Conservation (phyloP, 2,329 filamentous ascomycete genomes). For the Colletotrichum sp. region DNA sequence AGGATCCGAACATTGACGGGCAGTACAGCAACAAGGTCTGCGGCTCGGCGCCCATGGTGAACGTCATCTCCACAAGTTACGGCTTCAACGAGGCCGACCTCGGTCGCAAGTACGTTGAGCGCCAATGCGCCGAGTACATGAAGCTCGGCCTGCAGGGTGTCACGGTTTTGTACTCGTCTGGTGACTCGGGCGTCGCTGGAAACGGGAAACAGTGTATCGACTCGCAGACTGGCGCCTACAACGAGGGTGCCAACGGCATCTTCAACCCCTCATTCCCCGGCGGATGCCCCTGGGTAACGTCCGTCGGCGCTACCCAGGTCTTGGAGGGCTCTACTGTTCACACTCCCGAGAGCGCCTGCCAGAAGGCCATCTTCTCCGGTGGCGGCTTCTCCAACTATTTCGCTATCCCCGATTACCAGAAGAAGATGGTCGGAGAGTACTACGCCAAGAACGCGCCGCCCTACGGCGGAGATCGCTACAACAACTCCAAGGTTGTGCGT, state of each 20-base stretch:
- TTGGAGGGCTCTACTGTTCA: slow-evolving; percentile 41
- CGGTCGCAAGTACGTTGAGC: slow-evolving; percentile 49
- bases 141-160: slow-evolving; percentile 60
- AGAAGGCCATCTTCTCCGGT: slow-evolving; percentile 50
- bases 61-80: slow-evolving; percentile 62
- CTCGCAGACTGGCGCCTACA: slow-evolving; percentile 30
- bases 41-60: slow-evolving; percentile 47
- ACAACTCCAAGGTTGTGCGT: slow-evolving; percentile 44
- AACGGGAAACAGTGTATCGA: slow-evolving; percentile 41
- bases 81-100: slow-evolving; percentile 57
- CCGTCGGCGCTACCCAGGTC: slow-evolving; percentile 57
- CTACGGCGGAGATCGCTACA: slow-evolving; percentile 49
- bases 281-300: slow-evolving; percentile 54
- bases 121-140: slow-evolving; percentile 62
- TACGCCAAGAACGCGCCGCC: slow-evolving; percentile 44
- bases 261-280: slow-evolving; percentile 54
- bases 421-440: slow-evolving; percentile 40
- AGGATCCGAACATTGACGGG: slow-evolving; percentile 39
- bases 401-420: slow-evolving; percentile 51
- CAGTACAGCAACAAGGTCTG: slow-evolving; percentile 49
- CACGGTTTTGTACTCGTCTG: slow-evolving; percentile 54
- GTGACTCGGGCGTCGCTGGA: slow-evolving; percentile 53
- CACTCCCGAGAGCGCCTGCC: slow-evolving; percentile 48
- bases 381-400: slow-evolving; percentile 58
- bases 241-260: slow-evolving; percentile 30